Base-by-base conservation (phyloP, 1,284 basidiomycete genomes). In the Austroboletus novae-zelandiae region DNA sequence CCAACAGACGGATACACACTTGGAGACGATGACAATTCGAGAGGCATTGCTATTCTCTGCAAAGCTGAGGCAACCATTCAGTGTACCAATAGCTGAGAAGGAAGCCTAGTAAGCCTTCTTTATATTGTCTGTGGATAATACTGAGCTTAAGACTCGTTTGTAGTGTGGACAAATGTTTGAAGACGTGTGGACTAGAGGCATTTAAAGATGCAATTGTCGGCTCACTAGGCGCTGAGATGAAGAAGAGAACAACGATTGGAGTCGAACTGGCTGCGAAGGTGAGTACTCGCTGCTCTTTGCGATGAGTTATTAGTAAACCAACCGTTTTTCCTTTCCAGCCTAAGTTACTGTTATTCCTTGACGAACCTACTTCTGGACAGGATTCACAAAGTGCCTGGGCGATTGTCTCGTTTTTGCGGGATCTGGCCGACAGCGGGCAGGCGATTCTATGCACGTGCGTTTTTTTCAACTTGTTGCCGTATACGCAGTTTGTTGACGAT, bases 381-480 rank as follows among this genome's bases (percentile, higher is more conserved):
- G 93, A 95, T 65, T 92, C 90, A 2, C 91, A 94, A 65, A 88
- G 84, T 43, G 91, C 94, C 0, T 94, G 89, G 87, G 87, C 86
- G 15, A 92, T 96, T 59, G 77, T 92, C 45, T 75, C 79, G 2
- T 87, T 95, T 64, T 74, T 95, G 44, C 79, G 86, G 18, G 82
- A 86, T 54, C 78, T 95, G 17, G 88, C 93, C 10, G 79, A 89
- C 55, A 84, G 83, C 53, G 94, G 94, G 58, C 76, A 78, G 55
- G 83, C 84, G 7, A 86, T 88, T 53, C 71, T 89, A 13, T 86
- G 84, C 79, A 86, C 83, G 75, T 91, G 77, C 3, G 87, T 68
- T 48, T 7, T n/a, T 73, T 72, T n/a, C 8, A 30, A 11, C 29
- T 30, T 30, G 74, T 5, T 1, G 70, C 20, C 18, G 18, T 1